Conservation (phyloP, 225 moss, liverwort and hornwort species). For the Pleurozium schreberi region DNA sequence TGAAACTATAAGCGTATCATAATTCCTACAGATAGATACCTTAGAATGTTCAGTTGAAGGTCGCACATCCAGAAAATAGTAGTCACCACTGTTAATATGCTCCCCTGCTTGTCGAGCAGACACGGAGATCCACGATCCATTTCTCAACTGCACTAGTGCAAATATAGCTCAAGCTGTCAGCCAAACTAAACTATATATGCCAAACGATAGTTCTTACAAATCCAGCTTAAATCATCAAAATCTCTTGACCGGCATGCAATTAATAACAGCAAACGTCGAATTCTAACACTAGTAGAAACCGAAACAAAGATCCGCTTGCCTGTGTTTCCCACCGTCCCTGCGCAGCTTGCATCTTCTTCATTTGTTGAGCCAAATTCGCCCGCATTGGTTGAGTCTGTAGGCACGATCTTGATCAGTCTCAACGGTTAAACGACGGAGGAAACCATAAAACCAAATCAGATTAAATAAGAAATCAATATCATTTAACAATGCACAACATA, state of each 20-base stretch:
- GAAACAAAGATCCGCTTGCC: constrained; percentile 8
- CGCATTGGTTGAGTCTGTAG: constrained; percentile 16
- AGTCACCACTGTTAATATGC: constrained; percentile 43
- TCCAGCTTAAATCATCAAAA: neutral
- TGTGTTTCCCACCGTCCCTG: constrained; percentile 86
- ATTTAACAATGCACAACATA: neutral
- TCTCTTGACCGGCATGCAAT: neutral
- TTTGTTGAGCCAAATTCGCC: constrained; percentile 64
- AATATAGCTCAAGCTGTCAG: neutral
- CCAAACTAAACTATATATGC: neutral
- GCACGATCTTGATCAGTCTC: neutral
- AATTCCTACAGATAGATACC: constrained; percentile 10
- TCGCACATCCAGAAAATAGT: constrained; percentile 69
- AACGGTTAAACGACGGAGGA: neutral
- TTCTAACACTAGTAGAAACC: neutral
- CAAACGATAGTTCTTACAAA: neutral
- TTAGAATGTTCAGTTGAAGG: constrained; percentile 58
- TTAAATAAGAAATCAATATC: neutral
- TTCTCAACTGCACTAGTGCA: constrained; percentile 42
- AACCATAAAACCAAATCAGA: neutral
- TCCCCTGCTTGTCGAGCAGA: constrained; percentile 66
- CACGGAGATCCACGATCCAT: constrained; percentile 62
- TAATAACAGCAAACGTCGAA: neutral
- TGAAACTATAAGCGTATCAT: neutral
- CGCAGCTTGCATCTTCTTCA: constrained; percentile 81